A percentile compares a stretch with the other conserved stretches of the same genome.
phyloP scores from a whole-genome alignment of 2,329 filamentous ascomycete species.

The Dothistroma septosporum region DNA sequence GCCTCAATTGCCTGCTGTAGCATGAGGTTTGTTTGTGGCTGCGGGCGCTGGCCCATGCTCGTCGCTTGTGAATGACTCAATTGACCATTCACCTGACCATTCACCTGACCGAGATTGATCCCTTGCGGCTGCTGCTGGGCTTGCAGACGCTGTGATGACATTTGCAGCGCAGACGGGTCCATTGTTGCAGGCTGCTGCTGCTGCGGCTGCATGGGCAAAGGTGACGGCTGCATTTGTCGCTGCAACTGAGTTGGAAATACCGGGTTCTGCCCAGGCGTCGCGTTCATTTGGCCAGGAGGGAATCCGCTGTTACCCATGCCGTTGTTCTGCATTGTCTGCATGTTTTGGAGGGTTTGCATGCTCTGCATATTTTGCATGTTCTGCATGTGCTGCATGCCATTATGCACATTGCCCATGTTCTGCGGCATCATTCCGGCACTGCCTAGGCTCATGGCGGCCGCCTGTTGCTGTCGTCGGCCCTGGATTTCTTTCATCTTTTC shows the following conservation, averaged over 20 bases:
- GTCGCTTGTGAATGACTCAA: not conserved
- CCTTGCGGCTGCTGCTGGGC: conserved; percentile 10
- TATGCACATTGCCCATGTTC: conserved; percentile 32
- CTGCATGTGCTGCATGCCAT: conserved; percentile 24
- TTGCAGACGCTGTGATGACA: conserved; percentile 20
- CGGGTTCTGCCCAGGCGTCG: conserved; percentile 15
- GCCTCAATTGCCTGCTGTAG: conserved; percentile 19
- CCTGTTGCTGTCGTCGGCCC: conserved; percentile 19
- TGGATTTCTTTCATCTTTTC: conserved; percentile 29
- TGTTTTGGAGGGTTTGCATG: conserved; percentile 31
- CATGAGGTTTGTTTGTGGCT: conserved; percentile 7
- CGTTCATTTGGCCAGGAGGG: conserved; percentile 23
- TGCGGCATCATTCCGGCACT: conserved; percentile 11
- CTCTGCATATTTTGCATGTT: conserved; percentile 23
- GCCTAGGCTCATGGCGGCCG: conserved; percentile 12
- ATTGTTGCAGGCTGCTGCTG: conserved; percentile 20
- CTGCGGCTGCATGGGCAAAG: conserved; percentile 22
- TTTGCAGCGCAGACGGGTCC: conserved; percentile 27
- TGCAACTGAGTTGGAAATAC: conserved; percentile 27
- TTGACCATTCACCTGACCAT: not conserved
- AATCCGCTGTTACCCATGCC: conserved; percentile 15
- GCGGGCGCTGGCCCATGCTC: conserved; percentile 17
- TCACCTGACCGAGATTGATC: not conserved
- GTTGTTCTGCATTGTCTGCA: conserved; percentile 21
- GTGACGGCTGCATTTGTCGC: conserved; percentile 29